Evolutionary conservation across 1,139 yeast genomes (phyloP).

Genomic region (Suhomyces guaymorum): DNA sequence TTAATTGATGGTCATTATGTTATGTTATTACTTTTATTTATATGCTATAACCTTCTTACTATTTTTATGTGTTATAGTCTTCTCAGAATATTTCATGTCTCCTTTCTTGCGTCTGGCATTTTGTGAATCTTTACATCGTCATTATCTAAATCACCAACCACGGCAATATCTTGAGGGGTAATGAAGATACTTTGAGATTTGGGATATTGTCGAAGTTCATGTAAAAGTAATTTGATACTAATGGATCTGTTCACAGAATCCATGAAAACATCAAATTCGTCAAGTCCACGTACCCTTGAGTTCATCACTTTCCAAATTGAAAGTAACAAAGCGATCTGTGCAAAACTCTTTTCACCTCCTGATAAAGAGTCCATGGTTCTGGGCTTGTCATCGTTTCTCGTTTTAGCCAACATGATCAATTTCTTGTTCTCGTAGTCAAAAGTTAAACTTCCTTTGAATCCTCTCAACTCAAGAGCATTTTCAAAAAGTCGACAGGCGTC

Average conservation of each 20-base stretch:
- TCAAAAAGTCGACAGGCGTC: slow-evolving; percentile 51
- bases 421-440: slow-evolving; percentile 58
- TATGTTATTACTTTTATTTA: too few species aligned
- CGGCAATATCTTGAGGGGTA: slow-evolving; percentile 91
- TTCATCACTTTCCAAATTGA: slow-evolving; percentile 95
- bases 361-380: slow-evolving; percentile 83
- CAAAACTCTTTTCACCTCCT: slow-evolving; percentile 95
- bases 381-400: slow-evolving; percentile 56
- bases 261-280: slow-evolving; percentile 98
- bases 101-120: slow-evolving; percentile 57
- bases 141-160: slow-evolving; percentile 64
- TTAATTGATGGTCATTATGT: too few species aligned
- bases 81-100: slow-evolving; percentile 6
- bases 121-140: slow-evolving; percentile 69
- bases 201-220: slow-evolving; percentile 59
- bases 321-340: slow-evolving; percentile 83
- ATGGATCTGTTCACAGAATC: slow-evolving; percentile 87
- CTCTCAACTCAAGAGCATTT: slow-evolving; percentile 62
- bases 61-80: not conserved
- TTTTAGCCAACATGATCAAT: slow-evolving; percentile 58
- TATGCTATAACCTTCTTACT: too few species aligned
- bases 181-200: slow-evolving; percentile 87
- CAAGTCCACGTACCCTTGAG: slow-evolving; percentile 82
- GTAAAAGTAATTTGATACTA: slow-evolving; percentile 73
- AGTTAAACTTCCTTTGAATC: slow-evolving; percentile 69